These are phyloP conservation scores for Podila clonocystis DNA, from an alignment of 192 early-diverging fungal genomes.

Conservation along the genomic window DNA sequence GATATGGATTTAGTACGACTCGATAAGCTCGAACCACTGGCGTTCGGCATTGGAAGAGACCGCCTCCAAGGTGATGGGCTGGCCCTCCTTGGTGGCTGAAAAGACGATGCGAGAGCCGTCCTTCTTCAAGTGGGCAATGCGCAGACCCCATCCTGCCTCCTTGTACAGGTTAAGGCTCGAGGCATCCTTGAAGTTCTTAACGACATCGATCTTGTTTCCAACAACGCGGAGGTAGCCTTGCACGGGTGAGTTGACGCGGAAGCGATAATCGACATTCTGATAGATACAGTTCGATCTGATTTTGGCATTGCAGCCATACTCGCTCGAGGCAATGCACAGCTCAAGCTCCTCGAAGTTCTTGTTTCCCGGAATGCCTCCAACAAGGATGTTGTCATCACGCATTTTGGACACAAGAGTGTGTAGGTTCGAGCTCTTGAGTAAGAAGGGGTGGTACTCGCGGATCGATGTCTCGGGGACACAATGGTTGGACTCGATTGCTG, in stretches of 20 bases:
- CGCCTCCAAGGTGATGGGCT: not conserved
- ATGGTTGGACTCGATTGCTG: not conserved
- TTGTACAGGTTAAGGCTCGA: not conserved
- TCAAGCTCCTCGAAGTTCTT: not conserved
- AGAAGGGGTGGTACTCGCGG: too few species aligned
- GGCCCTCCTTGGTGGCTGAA: not conserved
- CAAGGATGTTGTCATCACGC: not conserved
- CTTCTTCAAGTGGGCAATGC: slow-evolving; percentile 3
- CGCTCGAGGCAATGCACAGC: not conserved
- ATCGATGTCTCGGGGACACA: not conserved
- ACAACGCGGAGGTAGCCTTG: not conserved
- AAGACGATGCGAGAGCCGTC: slow-evolving; percentile 1
- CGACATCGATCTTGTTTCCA: not conserved
- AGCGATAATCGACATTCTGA: not conserved
- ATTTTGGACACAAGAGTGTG: not conserved
- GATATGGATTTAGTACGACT: not conserved
- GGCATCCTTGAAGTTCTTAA: not conserved
- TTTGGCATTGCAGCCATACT: not conserved
- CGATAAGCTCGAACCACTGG: slow-evolving; percentile 1
- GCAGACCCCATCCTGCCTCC: slow-evolving; percentile 20
- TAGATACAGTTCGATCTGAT: not conserved
- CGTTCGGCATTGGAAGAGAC: not conserved
- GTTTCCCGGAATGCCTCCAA: not conserved
- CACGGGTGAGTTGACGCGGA: not conserved
- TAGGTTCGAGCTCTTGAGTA: not conserved